phyloP scores from a whole-genome alignment of 2,329 filamentous ascomycete species.

The Cytospora piceicola region DNA sequence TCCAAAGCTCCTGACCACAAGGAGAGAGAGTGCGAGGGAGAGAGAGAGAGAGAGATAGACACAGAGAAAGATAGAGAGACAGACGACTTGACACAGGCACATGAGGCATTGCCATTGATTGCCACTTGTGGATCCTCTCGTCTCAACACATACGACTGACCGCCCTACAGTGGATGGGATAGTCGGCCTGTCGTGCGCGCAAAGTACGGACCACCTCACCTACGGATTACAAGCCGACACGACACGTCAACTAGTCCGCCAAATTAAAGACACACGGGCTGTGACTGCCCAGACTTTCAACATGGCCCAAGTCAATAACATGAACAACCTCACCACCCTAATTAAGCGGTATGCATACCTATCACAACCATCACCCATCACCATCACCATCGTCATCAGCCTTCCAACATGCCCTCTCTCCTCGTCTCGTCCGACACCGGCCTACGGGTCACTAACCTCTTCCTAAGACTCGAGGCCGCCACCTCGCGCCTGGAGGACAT shows the following conservation, averaged over 20 bases:
- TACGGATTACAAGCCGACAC: slow-evolving; percentile 11
- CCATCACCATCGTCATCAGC: neutral
- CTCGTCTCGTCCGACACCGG: slow-evolving; percentile 31
- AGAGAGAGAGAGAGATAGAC: too few relatives aligned
- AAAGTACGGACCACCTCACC: slow-evolving; percentile 21
- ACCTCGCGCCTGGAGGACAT: slow-evolving; percentile 97
- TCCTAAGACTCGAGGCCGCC: slow-evolving; percentile 87
- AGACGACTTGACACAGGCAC: neutral
- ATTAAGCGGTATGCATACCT: slow-evolving; percentile 82
- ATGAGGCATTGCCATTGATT: neutral
- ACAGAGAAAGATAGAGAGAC: too few relatives aligned
- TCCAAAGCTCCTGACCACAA: too few relatives aligned
- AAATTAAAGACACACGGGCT: slow-evolving; percentile 23
- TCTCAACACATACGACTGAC: neutral
- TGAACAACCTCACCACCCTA: slow-evolving; percentile 95
- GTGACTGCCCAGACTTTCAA: slow-evolving; percentile 21
- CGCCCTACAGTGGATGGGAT: slow-evolving; percentile 2
- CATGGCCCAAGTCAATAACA: slow-evolving; percentile 60
- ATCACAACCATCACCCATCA: neutral
- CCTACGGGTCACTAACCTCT: slow-evolving; percentile 52
- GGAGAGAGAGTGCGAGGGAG: too few relatives aligned
- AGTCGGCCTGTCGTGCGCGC: neutral
- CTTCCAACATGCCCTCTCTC: slow-evolving; percentile 18
- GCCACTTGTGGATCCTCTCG: neutral
- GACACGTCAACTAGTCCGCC: slow-evolving; percentile 22